Percentiles rank a stretch among this genome's conserved stretches.
These are phyloP conservation scores for Spatholobus suberectus DNA, from an alignment of 306 rosid species.

Conservation along the genomic window DNA sequence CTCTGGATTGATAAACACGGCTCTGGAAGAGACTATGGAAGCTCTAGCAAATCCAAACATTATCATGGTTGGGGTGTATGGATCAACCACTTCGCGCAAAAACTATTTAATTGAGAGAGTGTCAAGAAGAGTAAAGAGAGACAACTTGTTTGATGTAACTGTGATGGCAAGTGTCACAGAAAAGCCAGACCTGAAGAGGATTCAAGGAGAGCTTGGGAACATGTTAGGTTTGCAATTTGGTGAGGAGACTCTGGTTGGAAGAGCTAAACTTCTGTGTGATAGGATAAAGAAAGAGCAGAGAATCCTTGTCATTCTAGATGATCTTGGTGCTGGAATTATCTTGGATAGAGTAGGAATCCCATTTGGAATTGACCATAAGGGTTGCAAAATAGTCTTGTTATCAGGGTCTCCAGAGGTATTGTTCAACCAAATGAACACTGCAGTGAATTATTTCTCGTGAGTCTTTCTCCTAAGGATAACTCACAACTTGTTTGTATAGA, in stretches of 20 bases:
- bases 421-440: slow-evolving; percentile 16
- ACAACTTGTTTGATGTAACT: neutral
- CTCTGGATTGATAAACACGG: neutral
- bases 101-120: neutral
- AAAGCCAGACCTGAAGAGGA: neutral
- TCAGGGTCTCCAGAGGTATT: neutral
- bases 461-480: neutral
- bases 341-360: slow-evolving; percentile 15
- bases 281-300: slow-evolving; percentile 1
- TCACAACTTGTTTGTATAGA: neutral
- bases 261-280: neutral
- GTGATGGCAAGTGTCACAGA: neutral
- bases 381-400: neutral
- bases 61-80: neutral
- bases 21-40: too few relatives aligned
- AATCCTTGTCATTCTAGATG: neutral
- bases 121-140: slow-evolving; percentile 5
- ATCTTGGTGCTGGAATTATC: neutral
- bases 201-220: slow-evolving; percentile 9
- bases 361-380: neutral
- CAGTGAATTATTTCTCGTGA: neutral
- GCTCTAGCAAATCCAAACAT: slow-evolving; percentile 12
- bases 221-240: neutral
- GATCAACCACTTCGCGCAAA: neutral
- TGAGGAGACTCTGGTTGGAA: neutral